Evolutionary conservation across 2,329 filamentous ascomycete species (phyloP), one percentile per base, ranked within the genome.

Genomic region (Penicillium sclerotigenum): DNA sequence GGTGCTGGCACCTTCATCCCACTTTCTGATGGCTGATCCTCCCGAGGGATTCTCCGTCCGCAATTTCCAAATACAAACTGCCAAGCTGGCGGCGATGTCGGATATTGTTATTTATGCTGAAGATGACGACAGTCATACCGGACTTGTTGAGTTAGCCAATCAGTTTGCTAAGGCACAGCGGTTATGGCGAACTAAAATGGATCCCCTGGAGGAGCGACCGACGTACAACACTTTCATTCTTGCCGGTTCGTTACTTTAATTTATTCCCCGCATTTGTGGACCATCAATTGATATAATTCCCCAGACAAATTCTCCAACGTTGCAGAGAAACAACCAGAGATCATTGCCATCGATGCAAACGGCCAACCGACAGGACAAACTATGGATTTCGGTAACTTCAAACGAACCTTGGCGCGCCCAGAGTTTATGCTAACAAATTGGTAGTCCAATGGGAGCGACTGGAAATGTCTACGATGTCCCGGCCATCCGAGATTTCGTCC

Each of bases 11-110:
- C 73, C 78, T 13, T 74, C 16, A 75, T 82, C 42, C 81, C 86
- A 22, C 96, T 99, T 68, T 77, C 91, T 58, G 90, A 59, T 96
- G 41, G 83, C 87, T 38, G 94, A 99, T 68, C 94, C 94, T 1
- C 83, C 79, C 54, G 90, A 96, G 62, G 94, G 94, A 9, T 97
- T 97, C 70, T 96, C 91, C 5, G 92, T 97, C 41, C 86, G 94
- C 43, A 97, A 97, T 72, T 99, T 99, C 70, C 93, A 97, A 66
- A 97, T 97, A 37, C 94, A 99, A 73, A 83, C 90, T 0, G 89
- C 89, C 56, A 99, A 99, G 73, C 79, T 90, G 62, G 92, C 92
- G 52, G 85, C 89, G 62, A 83, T 94, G 9, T 97, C 92, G 0
- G 94, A 99, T 71, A 90, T 99, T 61, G 83, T 99, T 38, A 84